Evolutionary conservation across 2,329 filamentous ascomycete genomes (phyloP), one percentile per base, ranked within the genome.

Genomic region (Apiospora pterosperma): DNA sequence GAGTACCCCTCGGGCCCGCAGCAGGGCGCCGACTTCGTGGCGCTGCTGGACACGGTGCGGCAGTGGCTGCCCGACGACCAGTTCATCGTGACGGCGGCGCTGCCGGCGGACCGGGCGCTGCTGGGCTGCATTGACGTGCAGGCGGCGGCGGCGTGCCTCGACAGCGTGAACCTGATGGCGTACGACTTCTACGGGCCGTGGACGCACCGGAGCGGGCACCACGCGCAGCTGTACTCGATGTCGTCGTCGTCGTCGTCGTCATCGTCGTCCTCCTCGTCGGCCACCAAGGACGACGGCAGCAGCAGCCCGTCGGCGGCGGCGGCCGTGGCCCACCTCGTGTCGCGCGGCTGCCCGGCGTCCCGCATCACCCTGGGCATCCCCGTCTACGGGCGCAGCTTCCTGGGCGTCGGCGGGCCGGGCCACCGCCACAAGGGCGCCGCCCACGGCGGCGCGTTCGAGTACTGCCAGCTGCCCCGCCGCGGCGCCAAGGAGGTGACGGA

Each of bases 121-220:
- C 79, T 96, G 63, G 85, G 87, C 70, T 83, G 90, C 72, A 91
- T 95, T 73, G 86, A 93, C 73, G 79, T 95, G 12, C 78, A 76
- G 25, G 79, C 82, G 64, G 86, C 89, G 12, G 84, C 89, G 61
- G 79, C 85, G 58, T 88, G 91, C 69, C 81, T 96, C 39, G 91
- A 95, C 76, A 84, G 89, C 67, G 79, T 96, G 75, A 95, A 95
- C 75, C 79, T 96, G 39, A 92, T 91, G 85, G 86, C 91, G 1
- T 96, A 93, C 76, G 92, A 96, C 76, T 92, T 94, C 72, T 88
- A 85, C 31, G 91, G 92, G 1, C 81, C 86, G 4, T 94, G 91
- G 91, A 86, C 85, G 1, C 74, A 80, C 36, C 84, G 84, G 64
- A 87, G 86, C 58, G 92, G 91, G 7, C 90, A 95, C 74, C 92